Evolutionary conservation across 2,329 filamentous ascomycete species (phyloP), one percentile per base, ranked within the genome.

Genomic region (Cladosporium sp.): DNA sequence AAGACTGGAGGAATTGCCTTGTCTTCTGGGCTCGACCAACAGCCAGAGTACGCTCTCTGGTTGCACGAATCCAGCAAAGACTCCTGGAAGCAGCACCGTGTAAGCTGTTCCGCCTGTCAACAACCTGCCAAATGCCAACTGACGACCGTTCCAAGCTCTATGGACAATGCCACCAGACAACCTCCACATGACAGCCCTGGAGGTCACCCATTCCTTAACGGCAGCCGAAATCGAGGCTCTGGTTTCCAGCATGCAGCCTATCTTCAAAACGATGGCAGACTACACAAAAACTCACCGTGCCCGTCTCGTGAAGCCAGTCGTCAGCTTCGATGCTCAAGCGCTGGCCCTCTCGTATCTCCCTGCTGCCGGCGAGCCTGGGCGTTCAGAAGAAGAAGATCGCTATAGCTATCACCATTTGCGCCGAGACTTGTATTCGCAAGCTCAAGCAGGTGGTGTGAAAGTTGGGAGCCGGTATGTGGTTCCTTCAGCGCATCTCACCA

Each of bases 371-470:
- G 85, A 58, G 3, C 51, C 55, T 15, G 30, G 36, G 17, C 15
- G 73, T 13, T 70, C 58, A 2, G 41, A 48, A 1, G 62, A 76
- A 34, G 77, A 80, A 15, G 86, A 93, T 58, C 63, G 59, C 1
- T 96, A 89, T 70, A 91, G 87, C 0, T 96, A 96, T 67, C 92
- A 96, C 65, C 92, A 97, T 68, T 80, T 97, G 7, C 83, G 92
- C 2, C 79, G 85, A 3, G 89, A 96, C 64, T 66, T 95, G 11
- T 93, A 85, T 65, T 74, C 79, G 43, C 72, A 82, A 20, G 79
- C 82, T 3, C 72, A 75, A 40, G 72, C 71, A 3, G 77, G 82
- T 0, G 88, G 87, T 1, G 74, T 92, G n/a, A 71, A 78, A 13
- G 78, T 96, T 29, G 85, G 78, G 18, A 88, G 87, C 47, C 78